Conservation (phyloP, 305 asterid genomes). For the Fraxinus velutina region DNA sequence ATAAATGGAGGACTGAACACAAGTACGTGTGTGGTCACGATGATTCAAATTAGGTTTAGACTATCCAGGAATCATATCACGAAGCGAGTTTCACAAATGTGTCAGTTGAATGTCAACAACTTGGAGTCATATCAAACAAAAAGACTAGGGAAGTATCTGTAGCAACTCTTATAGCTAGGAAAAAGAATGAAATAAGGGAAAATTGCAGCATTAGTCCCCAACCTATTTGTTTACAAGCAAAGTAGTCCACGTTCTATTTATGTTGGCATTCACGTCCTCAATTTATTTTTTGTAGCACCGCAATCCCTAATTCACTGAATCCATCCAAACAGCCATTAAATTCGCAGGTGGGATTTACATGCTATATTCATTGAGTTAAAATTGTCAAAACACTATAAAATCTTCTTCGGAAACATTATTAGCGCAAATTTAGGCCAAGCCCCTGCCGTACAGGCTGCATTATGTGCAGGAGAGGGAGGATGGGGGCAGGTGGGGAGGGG, state of each 20-base stretch:
- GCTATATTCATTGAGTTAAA: neutral
- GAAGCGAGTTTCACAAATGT: neutral
- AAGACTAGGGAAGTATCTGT: neutral
- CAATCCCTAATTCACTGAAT: neutral
- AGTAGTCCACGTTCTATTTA: neutral
- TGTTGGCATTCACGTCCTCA: neutral
- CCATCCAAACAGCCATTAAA: neutral
- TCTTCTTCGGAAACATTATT: slow-evolving; percentile 81
- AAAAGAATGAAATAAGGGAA: neutral
- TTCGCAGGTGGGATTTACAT: neutral
- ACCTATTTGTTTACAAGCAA: neutral
- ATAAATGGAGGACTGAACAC: slow-evolving; percentile 8
- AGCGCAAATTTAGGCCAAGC: slow-evolving; percentile 96
- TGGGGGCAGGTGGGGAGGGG: neutral
- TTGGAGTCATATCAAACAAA: neutral
- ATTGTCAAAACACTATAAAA: slow-evolving; percentile 27
- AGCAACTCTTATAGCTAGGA: neutral
- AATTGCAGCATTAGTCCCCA: neutral
- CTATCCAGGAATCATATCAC: neutral
- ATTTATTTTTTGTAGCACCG: neutral
- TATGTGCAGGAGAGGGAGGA: slow-evolving; percentile 56
- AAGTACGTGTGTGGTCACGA: slow-evolving; percentile 13
- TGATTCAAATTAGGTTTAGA: slow-evolving; percentile 2
- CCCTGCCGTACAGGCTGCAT: slow-evolving; percentile 93
- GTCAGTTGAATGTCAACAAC: neutral